These are phyloP conservation scores for Fusarium odoratissimum DNA, from an alignment of 2,329 filamentous ascomycete genomes.

Conservation along the genomic window DNA sequence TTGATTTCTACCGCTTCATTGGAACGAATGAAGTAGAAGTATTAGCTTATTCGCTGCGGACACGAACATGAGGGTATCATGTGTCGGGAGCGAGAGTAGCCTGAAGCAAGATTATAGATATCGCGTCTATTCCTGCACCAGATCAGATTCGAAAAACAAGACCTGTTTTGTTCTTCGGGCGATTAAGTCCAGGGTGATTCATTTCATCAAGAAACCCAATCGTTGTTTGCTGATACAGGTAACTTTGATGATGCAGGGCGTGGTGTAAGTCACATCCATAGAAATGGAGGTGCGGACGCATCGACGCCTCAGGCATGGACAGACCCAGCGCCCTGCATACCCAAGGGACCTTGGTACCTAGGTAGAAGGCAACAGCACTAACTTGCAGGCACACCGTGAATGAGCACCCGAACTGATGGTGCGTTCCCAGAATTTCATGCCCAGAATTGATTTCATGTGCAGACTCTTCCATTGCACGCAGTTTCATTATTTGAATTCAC, in stretches of 20 bases:
- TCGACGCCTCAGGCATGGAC: constrained; percentile 33
- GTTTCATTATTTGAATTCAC: background rate
- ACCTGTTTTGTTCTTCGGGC: background rate
- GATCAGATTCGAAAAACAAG: background rate
- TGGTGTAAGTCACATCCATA: constrained; percentile 13
- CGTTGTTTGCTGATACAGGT: background rate
- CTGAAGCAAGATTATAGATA: constrained; percentile 2
- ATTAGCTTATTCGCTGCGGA: constrained; percentile 23
- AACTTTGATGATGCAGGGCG: constrained; percentile 3
- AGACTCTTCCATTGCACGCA: background rate
- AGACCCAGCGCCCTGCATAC: background rate
- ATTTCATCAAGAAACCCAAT: background rate
- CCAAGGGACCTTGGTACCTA: background rate
- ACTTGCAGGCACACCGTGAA: background rate
- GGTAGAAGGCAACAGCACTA: background rate
- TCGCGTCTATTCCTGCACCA: background rate
- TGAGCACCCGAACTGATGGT: background rate
- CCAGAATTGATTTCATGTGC: background rate
- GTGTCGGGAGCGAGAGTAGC: background rate
- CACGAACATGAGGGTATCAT: constrained; percentile 1
- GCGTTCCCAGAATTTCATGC: background rate
- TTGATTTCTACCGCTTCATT: constrained; percentile 13
- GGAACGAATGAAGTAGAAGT: constrained; percentile 6
- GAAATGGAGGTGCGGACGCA: background rate
- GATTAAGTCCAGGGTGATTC: background rate